Evolutionary conservation across 768 basidiomycete genomes (phyloP).

Genomic region (Rhizopogon rudus): DNA sequence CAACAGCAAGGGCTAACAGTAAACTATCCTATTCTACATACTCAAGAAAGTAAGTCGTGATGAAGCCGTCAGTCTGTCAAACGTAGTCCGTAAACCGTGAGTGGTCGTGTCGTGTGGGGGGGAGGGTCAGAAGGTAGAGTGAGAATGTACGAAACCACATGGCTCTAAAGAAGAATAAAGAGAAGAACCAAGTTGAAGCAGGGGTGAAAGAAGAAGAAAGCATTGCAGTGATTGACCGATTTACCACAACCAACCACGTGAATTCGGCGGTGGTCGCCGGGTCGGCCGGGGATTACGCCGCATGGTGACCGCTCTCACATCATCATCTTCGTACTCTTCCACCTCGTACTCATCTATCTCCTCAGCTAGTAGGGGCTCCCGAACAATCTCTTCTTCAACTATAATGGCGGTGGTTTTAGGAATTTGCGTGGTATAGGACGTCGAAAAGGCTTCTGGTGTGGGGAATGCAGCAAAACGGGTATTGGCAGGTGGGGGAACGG

Average conservation of each 20-base stretch:
- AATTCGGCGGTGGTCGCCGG: conserved; percentile 38
- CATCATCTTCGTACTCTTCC: conserved; percentile 39
- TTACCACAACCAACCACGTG: conserved; percentile 57
- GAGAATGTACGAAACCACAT: conserved; percentile 7
- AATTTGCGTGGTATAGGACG: conserved; percentile 54
- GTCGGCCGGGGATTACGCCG: conserved; percentile 39
- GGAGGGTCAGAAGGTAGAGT: neutral
- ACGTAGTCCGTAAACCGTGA: conserved; percentile 15
- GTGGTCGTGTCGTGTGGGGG: conserved; percentile 22
- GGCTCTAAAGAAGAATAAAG: conserved; percentile 1
- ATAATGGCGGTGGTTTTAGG: conserved; percentile 75
- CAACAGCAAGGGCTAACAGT: neutral
- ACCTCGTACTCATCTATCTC: conserved; percentile 33
- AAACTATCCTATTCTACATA: conserved; percentile 15
- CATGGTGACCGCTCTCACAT: conserved; percentile 33
- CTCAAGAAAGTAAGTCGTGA: conserved; percentile 5
- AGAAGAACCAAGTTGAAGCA: conserved; percentile 14
- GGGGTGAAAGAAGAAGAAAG: conserved; percentile 24
- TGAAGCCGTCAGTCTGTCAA: conserved; percentile 13
- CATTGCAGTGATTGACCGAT: conserved; percentile 28
- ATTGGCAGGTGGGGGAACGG: conserved; percentile 71
- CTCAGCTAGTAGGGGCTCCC: conserved; percentile 28
- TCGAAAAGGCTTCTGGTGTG: conserved; percentile 57
- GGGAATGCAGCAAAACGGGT: conserved; percentile 74
- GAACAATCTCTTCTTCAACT: conserved; percentile 50